These are phyloP conservation scores for Saprolegnia parasitica DNA, from an alignment of 352 stramenopile species.

Conservation along the genomic window DNA sequence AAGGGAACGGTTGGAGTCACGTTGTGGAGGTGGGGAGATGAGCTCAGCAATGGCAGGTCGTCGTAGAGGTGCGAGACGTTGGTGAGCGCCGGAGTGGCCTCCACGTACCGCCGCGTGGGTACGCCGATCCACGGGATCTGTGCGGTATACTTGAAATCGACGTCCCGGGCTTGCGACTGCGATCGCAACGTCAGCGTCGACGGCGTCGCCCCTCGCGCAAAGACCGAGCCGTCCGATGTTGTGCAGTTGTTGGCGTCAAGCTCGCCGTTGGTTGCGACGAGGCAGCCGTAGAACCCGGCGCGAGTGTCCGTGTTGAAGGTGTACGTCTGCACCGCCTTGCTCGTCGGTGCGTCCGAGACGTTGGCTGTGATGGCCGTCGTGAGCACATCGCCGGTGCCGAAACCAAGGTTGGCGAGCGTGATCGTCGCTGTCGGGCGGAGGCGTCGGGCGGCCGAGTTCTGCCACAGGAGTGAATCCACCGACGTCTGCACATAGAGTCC, in stretches of 20 bases:
- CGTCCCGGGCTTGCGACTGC: neutral
- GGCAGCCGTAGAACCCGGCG: neutral
- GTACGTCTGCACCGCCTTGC: neutral
- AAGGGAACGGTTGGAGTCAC: conserved; percentile 10
- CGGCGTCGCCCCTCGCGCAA: neutral
- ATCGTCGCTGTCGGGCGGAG: conserved; percentile 3
- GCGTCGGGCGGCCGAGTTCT: neutral
- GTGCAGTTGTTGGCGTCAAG: conserved; percentile 1
- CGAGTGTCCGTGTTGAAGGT: neutral
- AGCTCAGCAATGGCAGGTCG: conserved; percentile 12
- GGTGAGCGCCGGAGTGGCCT: neutral
- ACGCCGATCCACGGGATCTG: conserved; percentile 12
- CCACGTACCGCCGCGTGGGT: conserved; percentile 10
- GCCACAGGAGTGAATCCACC: conserved; percentile 8
- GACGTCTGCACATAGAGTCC: conserved; percentile 16
- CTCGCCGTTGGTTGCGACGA: neutral
- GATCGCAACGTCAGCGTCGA: conserved; percentile 13
- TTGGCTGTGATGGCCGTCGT: conserved; percentile 8
- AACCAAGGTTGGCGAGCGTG: conserved; percentile 17
- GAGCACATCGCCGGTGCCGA: neutral
- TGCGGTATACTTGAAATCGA: neutral
- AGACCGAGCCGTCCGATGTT: conserved; percentile 20
- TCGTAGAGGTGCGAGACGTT: conserved; percentile 20
- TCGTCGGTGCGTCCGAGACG: neutral
- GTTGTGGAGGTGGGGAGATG: conserved; percentile 20